Evolutionary conservation across 441 rosid species (phyloP).

Genomic region (Viola pubescens): DNA sequence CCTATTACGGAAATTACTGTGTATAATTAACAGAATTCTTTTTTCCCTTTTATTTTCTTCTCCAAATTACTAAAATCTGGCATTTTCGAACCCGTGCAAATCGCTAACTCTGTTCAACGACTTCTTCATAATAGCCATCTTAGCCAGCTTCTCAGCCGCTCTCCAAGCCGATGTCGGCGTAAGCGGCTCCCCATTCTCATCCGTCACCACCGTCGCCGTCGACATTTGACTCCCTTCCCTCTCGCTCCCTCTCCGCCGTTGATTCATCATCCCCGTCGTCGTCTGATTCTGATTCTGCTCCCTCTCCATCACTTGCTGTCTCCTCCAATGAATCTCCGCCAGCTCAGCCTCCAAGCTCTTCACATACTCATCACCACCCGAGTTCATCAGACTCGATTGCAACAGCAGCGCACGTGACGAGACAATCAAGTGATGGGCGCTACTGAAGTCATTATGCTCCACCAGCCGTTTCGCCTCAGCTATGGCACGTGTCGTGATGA

Average conservation of each 20-base stretch:
- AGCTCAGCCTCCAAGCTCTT: slow-evolving; percentile 58
- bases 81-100: slow-evolving; percentile 91
- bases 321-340: slow-evolving; percentile 44
- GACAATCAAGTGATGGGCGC: slow-evolving; percentile 55
- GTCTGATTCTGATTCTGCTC: slow-evolving; percentile 17
- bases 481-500: slow-evolving; percentile 59
- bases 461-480: slow-evolving; percentile 66
- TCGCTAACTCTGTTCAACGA: slow-evolving; percentile 84
- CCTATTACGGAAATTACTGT: too few relatives aligned
- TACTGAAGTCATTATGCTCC: slow-evolving; percentile 41
- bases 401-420: slow-evolving; percentile 62
- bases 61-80: slow-evolving; percentile 52
- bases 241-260: slow-evolving; percentile 41
- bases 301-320: slow-evolving; percentile 21
- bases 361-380: slow-evolving; percentile 40
- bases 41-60: background rate
- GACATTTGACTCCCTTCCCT: slow-evolving; percentile 15
- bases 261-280: slow-evolving; percentile 18
- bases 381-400: slow-evolving; percentile 26
- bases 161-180: slow-evolving; percentile 94
- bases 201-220: slow-evolving; percentile 24
- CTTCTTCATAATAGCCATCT: slow-evolving; percentile 76
- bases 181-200: slow-evolving; percentile 63
- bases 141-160: slow-evolving; percentile 91
- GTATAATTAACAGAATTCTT: slow-evolving; percentile 5